These are phyloP conservation scores for Solanum dulcamara DNA, from an alignment of 257 asterid genomes.

Conservation along the genomic window DNA sequence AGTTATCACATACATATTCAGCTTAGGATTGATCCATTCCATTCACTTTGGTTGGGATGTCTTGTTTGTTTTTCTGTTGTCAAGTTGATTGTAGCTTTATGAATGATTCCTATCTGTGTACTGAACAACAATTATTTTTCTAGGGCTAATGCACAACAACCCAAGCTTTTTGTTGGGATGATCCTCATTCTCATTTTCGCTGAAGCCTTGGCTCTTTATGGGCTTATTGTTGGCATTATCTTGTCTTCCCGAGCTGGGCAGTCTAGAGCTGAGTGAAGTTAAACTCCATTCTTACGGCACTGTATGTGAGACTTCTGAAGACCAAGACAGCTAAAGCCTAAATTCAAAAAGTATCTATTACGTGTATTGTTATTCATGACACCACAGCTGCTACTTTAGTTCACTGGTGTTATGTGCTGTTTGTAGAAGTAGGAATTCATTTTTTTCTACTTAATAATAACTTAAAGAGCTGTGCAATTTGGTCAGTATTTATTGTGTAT, in stretches of 20 bases:
- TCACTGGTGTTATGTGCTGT: neutral
- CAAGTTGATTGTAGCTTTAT: neutral
- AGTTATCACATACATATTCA: neutral
- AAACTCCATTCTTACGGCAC: neutral
- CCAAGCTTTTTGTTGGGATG: slow-evolving; percentile 72
- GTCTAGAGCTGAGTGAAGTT: slow-evolving; percentile 51
- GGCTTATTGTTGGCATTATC: slow-evolving; percentile 63
- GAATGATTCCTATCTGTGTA: neutral
- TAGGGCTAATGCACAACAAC: slow-evolving; percentile 75
- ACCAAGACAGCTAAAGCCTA: neutral
- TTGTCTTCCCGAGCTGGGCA: slow-evolving; percentile 73
- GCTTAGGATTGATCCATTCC: neutral
- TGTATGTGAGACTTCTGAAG: neutral
- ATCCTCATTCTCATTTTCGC: slow-evolving; percentile 69
- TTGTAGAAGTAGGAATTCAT: neutral
- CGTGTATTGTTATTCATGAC: neutral
- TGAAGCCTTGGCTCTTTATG: slow-evolving; percentile 67
- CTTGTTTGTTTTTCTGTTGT: neutral
- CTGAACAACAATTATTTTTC: neutral
- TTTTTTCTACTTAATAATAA: neutral
- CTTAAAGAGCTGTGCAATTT: neutral
- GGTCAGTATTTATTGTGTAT: neutral
- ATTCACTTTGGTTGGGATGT: neutral
- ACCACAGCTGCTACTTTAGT: neutral
- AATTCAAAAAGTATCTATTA: neutral